Conservation (phyloP, 148 eudicot species). For the Fagopyrum esculentum region DNA sequence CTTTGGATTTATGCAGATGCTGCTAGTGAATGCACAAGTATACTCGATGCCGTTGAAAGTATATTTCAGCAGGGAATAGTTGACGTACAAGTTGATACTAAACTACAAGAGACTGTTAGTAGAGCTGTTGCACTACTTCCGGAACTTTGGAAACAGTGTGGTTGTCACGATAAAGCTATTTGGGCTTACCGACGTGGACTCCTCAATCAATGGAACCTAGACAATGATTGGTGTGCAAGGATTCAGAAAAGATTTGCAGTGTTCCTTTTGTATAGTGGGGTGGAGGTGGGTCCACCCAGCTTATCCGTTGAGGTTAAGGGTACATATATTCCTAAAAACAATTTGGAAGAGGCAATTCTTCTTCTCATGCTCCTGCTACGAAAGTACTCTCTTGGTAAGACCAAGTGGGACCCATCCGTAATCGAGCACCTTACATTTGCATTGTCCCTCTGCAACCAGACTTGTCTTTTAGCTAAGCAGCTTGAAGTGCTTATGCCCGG, state of each 20-base stretch:
- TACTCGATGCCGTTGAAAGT: constrained; percentile 93
- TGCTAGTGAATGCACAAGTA: constrained; percentile 77
- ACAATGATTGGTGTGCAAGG: constrained; percentile 82
- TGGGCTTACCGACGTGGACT: constrained; percentile 83
- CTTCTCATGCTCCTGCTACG: constrained; percentile 78
- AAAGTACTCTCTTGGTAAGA: constrained; percentile 65
- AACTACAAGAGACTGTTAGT: constrained; percentile 86
- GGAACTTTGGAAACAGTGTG: constrained; percentile 75
- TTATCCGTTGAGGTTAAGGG: constrained; percentile 75
- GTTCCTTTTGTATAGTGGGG: constrained; percentile 78
- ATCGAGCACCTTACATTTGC: constrained; percentile 96
- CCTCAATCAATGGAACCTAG: constrained; percentile 91
- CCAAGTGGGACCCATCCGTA: constrained; percentile 77
- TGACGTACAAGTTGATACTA: constrained; percentile 62
- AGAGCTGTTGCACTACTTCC: constrained; percentile 90
- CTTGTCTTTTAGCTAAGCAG: constrained; percentile 73
- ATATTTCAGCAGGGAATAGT: constrained; percentile 73
- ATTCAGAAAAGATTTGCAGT: constrained; percentile 85
- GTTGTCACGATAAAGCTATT: constrained; percentile 61
- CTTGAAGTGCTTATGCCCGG: constrained; percentile 91
- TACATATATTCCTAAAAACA: constrained; percentile 81
- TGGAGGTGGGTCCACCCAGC: constrained; percentile 78
- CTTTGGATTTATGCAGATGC: constrained; percentile 45
- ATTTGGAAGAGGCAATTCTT: constrained; percentile 87
- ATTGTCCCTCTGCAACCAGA: constrained; percentile 71